These are phyloP conservation scores for Hymenoscyphus fraxineus DNA, from an alignment of 2,329 filamentous ascomycete genomes.

Conservation along the genomic window DNA sequence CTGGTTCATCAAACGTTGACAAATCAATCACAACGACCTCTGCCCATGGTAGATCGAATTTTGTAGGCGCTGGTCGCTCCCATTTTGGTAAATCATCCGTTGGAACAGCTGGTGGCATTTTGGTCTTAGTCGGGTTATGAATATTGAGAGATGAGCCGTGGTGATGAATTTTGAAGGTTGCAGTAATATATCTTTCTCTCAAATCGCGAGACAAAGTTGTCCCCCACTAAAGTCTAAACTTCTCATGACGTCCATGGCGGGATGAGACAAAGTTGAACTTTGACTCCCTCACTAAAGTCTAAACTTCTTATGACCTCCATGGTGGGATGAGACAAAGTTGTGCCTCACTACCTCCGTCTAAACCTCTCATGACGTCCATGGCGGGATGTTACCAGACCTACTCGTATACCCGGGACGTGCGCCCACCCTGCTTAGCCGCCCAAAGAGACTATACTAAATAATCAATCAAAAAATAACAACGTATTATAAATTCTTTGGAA, in stretches of 20 bases:
- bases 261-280: no score
- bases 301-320: no score
- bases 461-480: no score
- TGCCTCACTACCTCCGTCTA: no score
- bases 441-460: no score
- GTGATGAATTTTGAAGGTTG: not conserved
- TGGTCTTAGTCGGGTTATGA: not conserved
- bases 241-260: not conserved
- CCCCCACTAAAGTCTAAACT: not conserved
- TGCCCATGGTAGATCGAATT: conserved; percentile 38
- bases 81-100: conserved; percentile 23
- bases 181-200: not conserved
- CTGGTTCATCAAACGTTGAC: conserved; percentile 43
- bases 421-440: no score
- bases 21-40: conserved; percentile 51
- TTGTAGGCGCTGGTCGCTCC: conserved; percentile 33
- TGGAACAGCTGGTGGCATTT: not conserved
- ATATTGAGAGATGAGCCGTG: not conserved
- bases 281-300: no score
- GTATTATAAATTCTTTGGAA: no score
- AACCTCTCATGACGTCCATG: not conserved
- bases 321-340: no score
- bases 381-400: no score
- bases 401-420: no score
- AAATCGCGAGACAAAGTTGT: not conserved